Evolutionary conservation across 768 basidiomycete species (phyloP).

Genomic region (Lactifluus rugatus): DNA sequence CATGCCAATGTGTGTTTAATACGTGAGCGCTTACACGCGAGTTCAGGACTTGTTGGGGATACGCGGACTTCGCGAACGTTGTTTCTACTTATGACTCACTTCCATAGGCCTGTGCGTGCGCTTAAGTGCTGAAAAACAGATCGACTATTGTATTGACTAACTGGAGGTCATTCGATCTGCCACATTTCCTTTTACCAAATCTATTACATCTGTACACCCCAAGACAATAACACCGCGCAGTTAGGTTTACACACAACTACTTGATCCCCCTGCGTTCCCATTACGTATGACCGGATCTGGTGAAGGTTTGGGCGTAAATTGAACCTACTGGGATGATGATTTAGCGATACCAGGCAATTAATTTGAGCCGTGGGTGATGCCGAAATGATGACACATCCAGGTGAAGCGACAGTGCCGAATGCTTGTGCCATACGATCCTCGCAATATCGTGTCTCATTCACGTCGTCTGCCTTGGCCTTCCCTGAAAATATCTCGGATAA

Average conservation of each 20-base stretch:
- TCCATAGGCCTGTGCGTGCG: background rate
- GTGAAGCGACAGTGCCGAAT: background rate
- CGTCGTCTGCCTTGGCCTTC: background rate
- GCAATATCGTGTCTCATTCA: background rate
- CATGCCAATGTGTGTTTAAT: background rate
- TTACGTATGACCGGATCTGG: background rate
- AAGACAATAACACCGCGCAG: background rate
- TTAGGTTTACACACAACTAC: background rate
- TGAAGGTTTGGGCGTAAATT: background rate
- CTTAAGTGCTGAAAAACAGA: background rate
- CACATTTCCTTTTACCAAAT: background rate
- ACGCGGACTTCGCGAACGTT: slow-evolving; percentile 72
- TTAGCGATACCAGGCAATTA: background rate
- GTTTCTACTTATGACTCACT: slow-evolving; percentile 55
- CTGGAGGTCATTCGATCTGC: background rate
- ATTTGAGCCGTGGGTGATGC: background rate
- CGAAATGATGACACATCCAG: background rate
- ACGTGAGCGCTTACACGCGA: slow-evolving; percentile 1
- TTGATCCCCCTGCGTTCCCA: background rate
- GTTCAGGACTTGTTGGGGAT: slow-evolving; percentile 65
- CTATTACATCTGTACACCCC: background rate
- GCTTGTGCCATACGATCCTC: background rate
- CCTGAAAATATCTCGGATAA: background rate
- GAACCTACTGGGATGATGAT: background rate
- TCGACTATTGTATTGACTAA: background rate